Percentiles rank a stretch among this genome's conserved stretches.
These are phyloP conservation scores for Globisporangium ultimum DNA, from an alignment of 352 stramenopile species.

Conservation along the genomic window DNA sequence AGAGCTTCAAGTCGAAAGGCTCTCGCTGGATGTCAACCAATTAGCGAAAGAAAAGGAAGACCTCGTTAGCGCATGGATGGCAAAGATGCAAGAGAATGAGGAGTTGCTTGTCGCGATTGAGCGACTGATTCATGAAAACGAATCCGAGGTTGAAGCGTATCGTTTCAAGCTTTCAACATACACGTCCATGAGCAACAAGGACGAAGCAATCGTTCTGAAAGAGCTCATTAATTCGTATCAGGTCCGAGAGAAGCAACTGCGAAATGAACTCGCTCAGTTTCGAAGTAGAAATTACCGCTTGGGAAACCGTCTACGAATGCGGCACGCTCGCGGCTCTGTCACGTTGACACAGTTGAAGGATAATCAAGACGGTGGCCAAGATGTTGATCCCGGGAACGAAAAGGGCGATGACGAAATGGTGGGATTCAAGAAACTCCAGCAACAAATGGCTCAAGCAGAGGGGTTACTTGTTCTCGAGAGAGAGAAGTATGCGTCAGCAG, in stretches of 20 bases:
- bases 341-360: neutral
- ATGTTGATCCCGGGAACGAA: neutral
- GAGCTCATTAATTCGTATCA: conserved; percentile 45
- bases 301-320: conserved; percentile 15
- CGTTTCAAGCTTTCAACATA: conserved; percentile 38
- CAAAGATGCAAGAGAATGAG: conserved; percentile 43
- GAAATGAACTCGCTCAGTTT: conserved; percentile 21
- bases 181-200: conserved; percentile 1
- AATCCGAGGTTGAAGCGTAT: conserved; percentile 42
- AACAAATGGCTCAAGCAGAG: conserved; percentile 13
- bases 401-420: neutral
- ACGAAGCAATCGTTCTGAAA: conserved; percentile 13
- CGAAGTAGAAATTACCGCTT: conserved; percentile 21
- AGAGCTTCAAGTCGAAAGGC: conserved; percentile 21
- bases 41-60: conserved; percentile 27
- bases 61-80: conserved; percentile 17
- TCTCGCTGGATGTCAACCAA: conserved; percentile 19
- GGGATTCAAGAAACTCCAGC: conserved; percentile 2
- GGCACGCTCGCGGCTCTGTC: neutral
- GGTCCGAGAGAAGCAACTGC: conserved; percentile 26
- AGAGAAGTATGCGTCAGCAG: conserved; percentile 18
- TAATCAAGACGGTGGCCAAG: neutral
- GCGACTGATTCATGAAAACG: conserved; percentile 32
- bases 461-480: conserved; percentile 17
- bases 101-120: conserved; percentile 41